Evolutionary conservation across 2,329 filamentous ascomycete genomes (phyloP), one percentile per base, ranked within the genome.

Genomic region (Talaromyces sp.): DNA sequence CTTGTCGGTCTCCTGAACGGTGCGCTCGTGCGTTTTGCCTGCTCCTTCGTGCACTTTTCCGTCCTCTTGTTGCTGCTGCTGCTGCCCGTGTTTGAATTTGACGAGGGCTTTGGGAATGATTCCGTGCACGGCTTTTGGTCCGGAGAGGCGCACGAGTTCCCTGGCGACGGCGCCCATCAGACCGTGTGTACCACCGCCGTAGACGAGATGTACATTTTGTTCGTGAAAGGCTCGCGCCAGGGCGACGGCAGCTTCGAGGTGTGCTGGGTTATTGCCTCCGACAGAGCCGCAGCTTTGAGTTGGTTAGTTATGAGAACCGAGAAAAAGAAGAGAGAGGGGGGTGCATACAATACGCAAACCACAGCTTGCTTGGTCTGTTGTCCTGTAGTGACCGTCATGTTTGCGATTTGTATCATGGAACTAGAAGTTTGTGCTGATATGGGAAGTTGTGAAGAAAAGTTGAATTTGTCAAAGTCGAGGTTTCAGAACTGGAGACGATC

Each of bases 161-260:
- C 89, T 89, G 53, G 95, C 92, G 10, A 98, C 78, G 73, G 97
- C 92, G 72, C 95, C 95, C 95, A 99, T 99, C 53, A 99, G 84
- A 9, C 95, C 95, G 42, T 92, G 87, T 2, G 94, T 98, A 71
- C 95, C 50, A 68, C 95, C 95, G 68, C 95, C 95, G 76, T 98
- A 99, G 66, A 98, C 92, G 51, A 99, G 86, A 9, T 85, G 84
- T 70, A 96, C 92, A 74, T 91, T 87, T 71, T 90, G 84, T 57
- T 84, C 82, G 73, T 92, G 89, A 79, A 98, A 89, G 66, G 83
- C 82, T 36, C 81, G 80, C 60, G 89, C 94, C 14, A 98, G 87
- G 33, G 85, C 78, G 44, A 89, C 88, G 2, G 95, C 95, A 7
- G 92, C 88, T 73, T 88, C 87, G 70, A 96, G 78, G 76, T 97